Evolutionary conservation across 176 grass and related monocot species (phyloP).

Genomic region (Puya raimondii): DNA sequence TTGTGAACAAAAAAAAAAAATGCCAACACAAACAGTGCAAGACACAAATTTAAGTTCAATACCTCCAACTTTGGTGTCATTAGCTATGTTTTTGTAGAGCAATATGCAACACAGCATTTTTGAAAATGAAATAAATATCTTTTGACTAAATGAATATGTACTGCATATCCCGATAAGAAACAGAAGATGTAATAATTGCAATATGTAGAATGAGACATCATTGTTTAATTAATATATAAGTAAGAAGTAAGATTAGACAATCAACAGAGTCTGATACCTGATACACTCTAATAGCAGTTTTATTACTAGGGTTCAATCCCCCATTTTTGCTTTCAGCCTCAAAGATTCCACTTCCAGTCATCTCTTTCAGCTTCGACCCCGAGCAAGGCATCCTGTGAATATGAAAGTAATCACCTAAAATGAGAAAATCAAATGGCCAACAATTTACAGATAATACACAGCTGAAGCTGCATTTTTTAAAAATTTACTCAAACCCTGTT

Average conservation of each 20-base stretch:
- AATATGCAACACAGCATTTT: too few relatives aligned
- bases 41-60: neutral
- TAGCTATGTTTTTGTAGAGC: too few relatives aligned
- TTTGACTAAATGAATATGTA: neutral
- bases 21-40: too few relatives aligned
- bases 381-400: constrained; percentile 72
- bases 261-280: constrained; percentile 37
- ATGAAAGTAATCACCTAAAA: neutral
- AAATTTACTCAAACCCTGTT: too few relatives aligned
- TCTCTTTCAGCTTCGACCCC: constrained; percentile 65
- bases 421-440: too few relatives aligned
- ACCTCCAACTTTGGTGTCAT: neutral
- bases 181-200: neutral
- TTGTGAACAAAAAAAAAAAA: too few relatives aligned
- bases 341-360: constrained; percentile 87
- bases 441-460: too few relatives aligned
- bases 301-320: constrained; percentile 39
- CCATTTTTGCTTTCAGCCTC: constrained; percentile 33
- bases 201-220: neutral
- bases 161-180: too few relatives aligned
- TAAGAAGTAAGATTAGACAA: neutral
- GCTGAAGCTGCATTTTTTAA: too few relatives aligned
- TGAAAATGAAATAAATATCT: neutral
- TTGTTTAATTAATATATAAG: neutral
- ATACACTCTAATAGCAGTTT: constrained; percentile 69